Conservation (phyloP, 805 yeast genomes). For the Ogataea naganishii region DNA sequence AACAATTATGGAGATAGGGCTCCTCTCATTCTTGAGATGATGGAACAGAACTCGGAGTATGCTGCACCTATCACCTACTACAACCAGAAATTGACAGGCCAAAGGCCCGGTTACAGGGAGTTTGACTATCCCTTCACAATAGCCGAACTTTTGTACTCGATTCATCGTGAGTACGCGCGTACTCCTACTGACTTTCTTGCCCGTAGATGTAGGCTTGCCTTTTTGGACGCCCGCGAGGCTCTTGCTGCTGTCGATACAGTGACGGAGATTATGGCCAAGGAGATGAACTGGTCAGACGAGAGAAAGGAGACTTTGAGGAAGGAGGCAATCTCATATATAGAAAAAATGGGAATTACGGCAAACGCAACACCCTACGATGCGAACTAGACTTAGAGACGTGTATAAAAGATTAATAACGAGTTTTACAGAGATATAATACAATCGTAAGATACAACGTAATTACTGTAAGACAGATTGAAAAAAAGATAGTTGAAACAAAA, state of each 20-base stretch:
- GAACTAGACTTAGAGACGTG: no score
- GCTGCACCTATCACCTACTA: slow-evolving; percentile 38
- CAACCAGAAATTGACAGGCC: slow-evolving; percentile 5
- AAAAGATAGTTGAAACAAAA: no score
- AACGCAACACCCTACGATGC: slow-evolving; percentile 16
- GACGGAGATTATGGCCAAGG: slow-evolving; percentile 75
- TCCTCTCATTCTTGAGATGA: slow-evolving; percentile 59
- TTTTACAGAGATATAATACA: no score
- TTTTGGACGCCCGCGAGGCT: slow-evolving; percentile 82
- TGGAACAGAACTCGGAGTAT: slow-evolving; percentile 40
- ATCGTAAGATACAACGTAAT: no score
- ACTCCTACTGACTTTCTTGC: slow-evolving; percentile 86
- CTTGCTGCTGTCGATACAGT: slow-evolving; percentile 74
- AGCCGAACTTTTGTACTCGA: slow-evolving; percentile 80
- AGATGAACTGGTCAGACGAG: slow-evolving; percentile 61
- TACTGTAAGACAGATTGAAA: no score
- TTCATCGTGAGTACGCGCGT: slow-evolving; percentile 76
- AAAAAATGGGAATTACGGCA: slow-evolving; percentile 45
- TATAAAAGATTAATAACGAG: no score
- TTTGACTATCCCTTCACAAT: slow-evolving; percentile 82
- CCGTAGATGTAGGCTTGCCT: slow-evolving; percentile 89
- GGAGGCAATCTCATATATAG: slow-evolving; percentile 49
- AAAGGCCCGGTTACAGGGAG: slow-evolving; percentile 30
- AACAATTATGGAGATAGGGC: slow-evolving; percentile 88
- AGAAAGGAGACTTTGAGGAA: slow-evolving; percentile 44